These are phyloP conservation scores for Penicillium sp. DNA, from an alignment of 2,329 filamentous ascomycete species.

Conservation along the genomic window DNA sequence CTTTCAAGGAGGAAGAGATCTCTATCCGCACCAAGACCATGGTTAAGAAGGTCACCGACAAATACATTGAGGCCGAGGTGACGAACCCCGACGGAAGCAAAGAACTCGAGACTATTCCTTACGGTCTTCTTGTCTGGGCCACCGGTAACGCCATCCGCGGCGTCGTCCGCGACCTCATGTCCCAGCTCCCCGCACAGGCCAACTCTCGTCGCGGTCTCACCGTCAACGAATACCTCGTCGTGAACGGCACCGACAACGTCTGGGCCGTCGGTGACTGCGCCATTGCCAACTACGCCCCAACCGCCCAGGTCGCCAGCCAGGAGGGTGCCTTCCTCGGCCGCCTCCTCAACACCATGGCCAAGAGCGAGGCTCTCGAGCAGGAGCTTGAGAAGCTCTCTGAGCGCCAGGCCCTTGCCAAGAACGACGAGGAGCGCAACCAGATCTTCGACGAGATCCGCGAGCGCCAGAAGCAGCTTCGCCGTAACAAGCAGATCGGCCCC, in stretches of 20 bases:
- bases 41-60: conserved; percentile 95
- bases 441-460: conserved; percentile 75
- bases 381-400: conserved; percentile 69
- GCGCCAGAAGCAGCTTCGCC: conserved; percentile 79
- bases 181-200: conserved; percentile 88
- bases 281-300: conserved; percentile 95
- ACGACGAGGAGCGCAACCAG: conserved; percentile 57
- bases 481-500: conserved; percentile 91
- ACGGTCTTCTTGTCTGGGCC: conserved; percentile 95
- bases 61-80: conserved; percentile 85
- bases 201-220: conserved; percentile 90
- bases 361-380: conserved; percentile 77
- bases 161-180: conserved; percentile 87
- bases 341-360: conserved; percentile 98
- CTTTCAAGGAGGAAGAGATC: conserved; percentile 98
- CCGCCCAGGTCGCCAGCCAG: conserved; percentile 92
- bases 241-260: conserved; percentile 94
- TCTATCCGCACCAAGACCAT: conserved; percentile 97
- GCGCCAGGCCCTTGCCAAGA: conserved; percentile 65
- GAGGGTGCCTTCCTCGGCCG: conserved; percentile 93
- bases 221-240: conserved; percentile 98
- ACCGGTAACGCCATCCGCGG: conserved; percentile 93
- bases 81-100: conserved; percentile 81
- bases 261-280: conserved; percentile 98
- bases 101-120: conserved; percentile 77